Evolutionary conservation across 352 stramenopile genomes (phyloP).

Genomic region (Phytopythium ostracodes): DNA sequence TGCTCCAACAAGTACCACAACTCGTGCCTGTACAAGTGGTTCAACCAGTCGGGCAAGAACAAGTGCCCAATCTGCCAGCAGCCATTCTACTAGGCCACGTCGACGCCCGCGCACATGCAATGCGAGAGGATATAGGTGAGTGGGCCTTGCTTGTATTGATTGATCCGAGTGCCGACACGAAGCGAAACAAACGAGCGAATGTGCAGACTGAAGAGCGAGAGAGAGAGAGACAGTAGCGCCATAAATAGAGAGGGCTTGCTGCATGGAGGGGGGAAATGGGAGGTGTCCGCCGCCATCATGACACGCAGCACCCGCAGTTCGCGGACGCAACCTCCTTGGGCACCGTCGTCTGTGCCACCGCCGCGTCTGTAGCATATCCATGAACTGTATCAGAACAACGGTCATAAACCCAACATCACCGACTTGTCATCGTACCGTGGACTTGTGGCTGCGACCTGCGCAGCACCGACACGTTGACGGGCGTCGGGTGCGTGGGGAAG

Average conservation of each 20-base stretch:
- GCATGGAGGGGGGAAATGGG: neutral
- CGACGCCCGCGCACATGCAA: no score
- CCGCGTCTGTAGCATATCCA: constrained; percentile 12
- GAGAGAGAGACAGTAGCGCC: constrained; percentile 17
- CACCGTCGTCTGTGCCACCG: constrained; percentile 13
- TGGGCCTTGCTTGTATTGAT: neutral
- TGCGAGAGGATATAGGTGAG: neutral
- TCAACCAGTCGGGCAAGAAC: constrained; percentile 92
- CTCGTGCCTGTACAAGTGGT: constrained; percentile 93
- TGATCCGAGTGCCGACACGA: neutral
- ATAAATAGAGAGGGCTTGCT: constrained; percentile 9
- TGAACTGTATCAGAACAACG: neutral
- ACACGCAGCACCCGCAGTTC: constrained; percentile 59
- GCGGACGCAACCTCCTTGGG: constrained; percentile 42
- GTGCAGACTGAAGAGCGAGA: constrained; percentile 16
- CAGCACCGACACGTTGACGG: constrained; percentile 92
- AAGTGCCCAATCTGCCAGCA: constrained; percentile 92
- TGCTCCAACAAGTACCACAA: constrained; percentile 93
- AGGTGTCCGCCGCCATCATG: constrained; percentile 17
- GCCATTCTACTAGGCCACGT: constrained; percentile 78
- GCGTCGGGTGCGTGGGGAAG: constrained; percentile 94
- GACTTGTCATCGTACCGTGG: constrained; percentile 17
- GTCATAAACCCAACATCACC: neutral
- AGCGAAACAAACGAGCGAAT: neutral
- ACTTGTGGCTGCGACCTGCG: constrained; percentile 28